Base-by-base conservation (phyloP, 208 protist genomes). In the Crithidia mellificae region DNA sequence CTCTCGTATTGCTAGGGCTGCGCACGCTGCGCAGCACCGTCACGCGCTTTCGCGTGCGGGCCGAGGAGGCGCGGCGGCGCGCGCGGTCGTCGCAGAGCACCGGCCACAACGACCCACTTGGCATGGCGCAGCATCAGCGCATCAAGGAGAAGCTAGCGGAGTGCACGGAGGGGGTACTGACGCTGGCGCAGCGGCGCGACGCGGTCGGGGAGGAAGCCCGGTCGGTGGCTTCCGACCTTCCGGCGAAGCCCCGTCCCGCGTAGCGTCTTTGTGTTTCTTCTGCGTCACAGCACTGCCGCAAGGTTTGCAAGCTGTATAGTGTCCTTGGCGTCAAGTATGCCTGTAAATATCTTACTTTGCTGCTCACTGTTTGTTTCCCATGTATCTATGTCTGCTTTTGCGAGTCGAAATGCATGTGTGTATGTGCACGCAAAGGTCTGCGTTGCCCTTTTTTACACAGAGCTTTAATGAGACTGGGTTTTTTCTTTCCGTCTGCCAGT, bases 11-110 rank as follows among this genome's bases (percentile, higher is more conserved):
- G 39, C 38, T 77, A 22, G 83, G 78, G 15, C 64, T 92, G 24
- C 82, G 83, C 32, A 76, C 81, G 32, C 62, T 90, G 30, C 68
- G 76, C 57, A 89, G 80, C 34, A 78, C 90, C 30, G 80, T 80
- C 51, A 83, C 66, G 34, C 85, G 83, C 59, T 92, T 89, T 58
- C 84, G 86, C 54, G 78, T 81, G 32, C 72, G 73, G 4, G 47
- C 82, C 49, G 84, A 84, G 34, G 84, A 90, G 66, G 78, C 62
- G 17, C 69, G 75, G 36, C 77, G 81, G 30, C 78, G 84, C n/a
- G 74, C 68, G 17, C 76, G 72, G 29, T 41, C 63, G 39, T 69
- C 72, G 36, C 73, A 79, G 68, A 84, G 81, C 72, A 77, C 66
- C 34, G 81, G 81, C 20, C 43, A 77, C 63, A 83, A 84, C 43